Conservation (phyloP, 2,329 filamentous ascomycete genomes). For the Xylaria sp. region DNA sequence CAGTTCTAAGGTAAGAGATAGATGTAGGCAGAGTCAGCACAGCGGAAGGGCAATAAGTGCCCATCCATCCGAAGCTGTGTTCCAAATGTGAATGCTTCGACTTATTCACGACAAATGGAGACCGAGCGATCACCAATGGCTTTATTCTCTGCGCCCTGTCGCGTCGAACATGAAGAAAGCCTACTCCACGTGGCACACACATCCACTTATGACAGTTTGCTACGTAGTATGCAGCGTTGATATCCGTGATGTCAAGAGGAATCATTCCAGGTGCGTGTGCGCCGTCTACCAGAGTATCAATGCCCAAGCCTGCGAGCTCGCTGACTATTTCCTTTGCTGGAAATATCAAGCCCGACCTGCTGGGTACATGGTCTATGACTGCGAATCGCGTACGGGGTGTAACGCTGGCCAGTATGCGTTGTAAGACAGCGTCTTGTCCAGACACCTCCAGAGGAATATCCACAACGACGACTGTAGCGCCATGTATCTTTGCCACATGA, state of each 20-base stretch:
- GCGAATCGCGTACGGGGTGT: constrained; percentile 31
- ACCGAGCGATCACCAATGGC: constrained; percentile 27
- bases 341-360: constrained; percentile 28
- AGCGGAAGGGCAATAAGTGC: constrained; percentile 23
- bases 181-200: constrained; percentile 31
- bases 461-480: constrained; percentile 23
- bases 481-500: constrained; percentile 16
- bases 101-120: constrained; percentile 12
- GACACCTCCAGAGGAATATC: constrained; percentile 21
- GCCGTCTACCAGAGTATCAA: constrained; percentile 30
- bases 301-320: constrained; percentile 18
- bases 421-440: constrained; percentile 19
- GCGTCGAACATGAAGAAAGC: constrained; percentile 27
- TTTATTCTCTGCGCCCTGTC: constrained; percentile 15
- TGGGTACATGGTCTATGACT: constrained; percentile 30
- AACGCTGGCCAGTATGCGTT: constrained; percentile 24
- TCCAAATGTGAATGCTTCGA: constrained; percentile 21
- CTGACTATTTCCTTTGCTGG: constrained; percentile 29
- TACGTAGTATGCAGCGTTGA: constrained; percentile 28
- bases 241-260: constrained; percentile 20
- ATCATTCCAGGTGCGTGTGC: constrained; percentile 28
- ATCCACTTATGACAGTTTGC: constrained; percentile 34
- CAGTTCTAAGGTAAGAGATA: constrained; percentile 19
- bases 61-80: constrained; percentile 30
- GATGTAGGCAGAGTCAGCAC: constrained; percentile 22